Base-by-base conservation (phyloP, 805 yeast species). In the Wickerhamiella qilinensis region DNA sequence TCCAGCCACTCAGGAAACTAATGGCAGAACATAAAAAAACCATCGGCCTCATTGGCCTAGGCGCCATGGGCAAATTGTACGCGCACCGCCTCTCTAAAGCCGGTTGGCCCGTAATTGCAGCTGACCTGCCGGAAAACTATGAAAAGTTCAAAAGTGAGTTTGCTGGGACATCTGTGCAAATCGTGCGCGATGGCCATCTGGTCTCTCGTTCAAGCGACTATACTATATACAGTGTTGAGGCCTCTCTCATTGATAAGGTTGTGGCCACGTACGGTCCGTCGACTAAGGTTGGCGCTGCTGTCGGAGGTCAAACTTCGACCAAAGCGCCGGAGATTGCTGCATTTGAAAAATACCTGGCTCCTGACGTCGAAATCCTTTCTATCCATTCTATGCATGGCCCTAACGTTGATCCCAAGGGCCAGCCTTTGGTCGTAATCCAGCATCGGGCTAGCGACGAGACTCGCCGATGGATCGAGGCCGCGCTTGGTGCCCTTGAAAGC, bases 241-340 rank as follows among this genome's bases (percentile, higher is more conserved):
- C 97, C 2, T 93, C 79, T 45, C 73, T 74, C 52, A 77, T 91
- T 36, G 73, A 65, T 35, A 67, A 67, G 40, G 82, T 91, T 29
- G 93, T 85, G 4, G 53, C 70, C 3, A 33, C 60, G 29, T 88
- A 88, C 57, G 96, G 94, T 0, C 88, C 94, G 0, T 78, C 64
- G 0, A 75, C 94, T 3, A 88, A 88, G 54, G 59, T 75, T 3
- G 93, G 93, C 2, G 79, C 93, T 3, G 73, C 86, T 31, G 94
- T 91, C 4, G 98, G 97, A n/a, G 98, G 98, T 6, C 98, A 91
- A 58, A 86, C 98, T 0, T 81, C 94, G 8, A 88, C 97, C 59
- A 91, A 91, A 53, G 76, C 72, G 20, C 93, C 93, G 0, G 98
- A 91, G 54, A 78, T 91, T 20, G 65, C 59, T 14, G 94, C 96